Percentiles rank a stretch among this genome's conserved stretches.
phyloP scores from a whole-genome alignment of 2,329 filamentous ascomycete species.

The Lachnellula hyalina region DNA sequence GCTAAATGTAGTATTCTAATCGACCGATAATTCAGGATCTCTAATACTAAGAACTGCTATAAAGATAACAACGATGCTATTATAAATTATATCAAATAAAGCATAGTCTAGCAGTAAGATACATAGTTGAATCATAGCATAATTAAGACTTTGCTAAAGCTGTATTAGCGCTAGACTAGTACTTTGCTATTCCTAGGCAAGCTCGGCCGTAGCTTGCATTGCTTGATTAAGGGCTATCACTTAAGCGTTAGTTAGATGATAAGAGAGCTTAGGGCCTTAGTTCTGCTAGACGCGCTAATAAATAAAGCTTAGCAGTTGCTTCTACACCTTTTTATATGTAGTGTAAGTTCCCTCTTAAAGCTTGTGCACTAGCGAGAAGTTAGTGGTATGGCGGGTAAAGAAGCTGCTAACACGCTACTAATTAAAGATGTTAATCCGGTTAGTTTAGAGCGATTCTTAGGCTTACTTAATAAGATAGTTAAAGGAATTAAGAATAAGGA shows the following conservation, averaged over 20 bases:
- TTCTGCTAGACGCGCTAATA: conserved; percentile 5
- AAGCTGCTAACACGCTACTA: conserved; percentile 11
- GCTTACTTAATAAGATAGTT: conserved; percentile 9
- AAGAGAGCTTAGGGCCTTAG: neutral
- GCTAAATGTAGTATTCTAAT: neutral
- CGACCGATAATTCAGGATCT: no score
- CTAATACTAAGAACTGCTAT: conserved; percentile 11
- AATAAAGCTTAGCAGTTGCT: conserved; percentile 12
- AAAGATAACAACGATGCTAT: conserved; percentile 10
- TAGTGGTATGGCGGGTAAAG: neutral
- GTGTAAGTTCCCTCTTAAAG: conserved; percentile 7
- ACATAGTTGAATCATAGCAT: conserved; percentile 3
- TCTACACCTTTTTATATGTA: conserved; percentile 8
- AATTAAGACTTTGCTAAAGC: conserved; percentile 1
- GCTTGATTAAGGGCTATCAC: neutral
- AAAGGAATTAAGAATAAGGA: conserved; percentile 6
- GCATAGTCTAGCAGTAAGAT: conserved; percentile 8
- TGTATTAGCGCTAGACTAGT: neutral
- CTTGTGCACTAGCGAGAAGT: conserved; percentile 2
- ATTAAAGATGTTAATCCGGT: conserved; percentile 11
- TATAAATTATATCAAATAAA: conserved; percentile 6
- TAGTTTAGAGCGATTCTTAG: neutral
- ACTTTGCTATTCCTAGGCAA: neutral
- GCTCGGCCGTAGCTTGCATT: neutral
- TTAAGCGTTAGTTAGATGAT: neutral